Conservation (phyloP, 164 flowering plant genomes). For the Vitis riparia region DNA sequence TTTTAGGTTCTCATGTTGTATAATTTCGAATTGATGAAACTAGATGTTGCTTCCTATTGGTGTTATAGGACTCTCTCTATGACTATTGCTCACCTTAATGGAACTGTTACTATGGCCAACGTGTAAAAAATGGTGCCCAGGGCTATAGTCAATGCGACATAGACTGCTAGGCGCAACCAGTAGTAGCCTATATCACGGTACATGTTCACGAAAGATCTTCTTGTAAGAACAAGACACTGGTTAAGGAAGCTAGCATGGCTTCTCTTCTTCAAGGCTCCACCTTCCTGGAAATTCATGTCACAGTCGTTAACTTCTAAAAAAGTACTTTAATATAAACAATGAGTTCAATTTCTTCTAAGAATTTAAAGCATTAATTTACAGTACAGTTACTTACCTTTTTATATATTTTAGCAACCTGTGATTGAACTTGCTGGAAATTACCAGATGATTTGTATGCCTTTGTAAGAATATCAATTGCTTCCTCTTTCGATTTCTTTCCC, state of each 20-base stretch:
- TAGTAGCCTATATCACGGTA: conserved; percentile 42
- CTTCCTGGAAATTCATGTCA: background rate
- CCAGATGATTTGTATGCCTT: conserved; percentile 27
- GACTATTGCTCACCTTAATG: conserved; percentile 31
- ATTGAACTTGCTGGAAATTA: conserved; percentile 12
- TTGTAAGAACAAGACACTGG: conserved; percentile 32
- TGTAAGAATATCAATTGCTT: conserved; percentile 25
- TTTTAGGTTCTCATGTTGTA: no score
- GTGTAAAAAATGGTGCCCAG: conserved; percentile 36
- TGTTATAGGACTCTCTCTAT: no score
- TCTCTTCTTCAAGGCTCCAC: conserved; percentile 9
- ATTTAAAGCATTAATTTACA: no score
- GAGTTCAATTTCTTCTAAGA: background rate
- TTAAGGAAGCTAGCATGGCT: conserved; percentile 35
- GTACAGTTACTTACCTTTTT: conserved; percentile 12
- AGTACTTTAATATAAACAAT: background rate
- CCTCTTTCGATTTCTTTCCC: conserved; percentile 16
- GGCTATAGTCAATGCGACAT: conserved; percentile 30
- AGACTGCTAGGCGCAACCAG: conserved; percentile 39
- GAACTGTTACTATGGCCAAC: conserved; percentile 28
- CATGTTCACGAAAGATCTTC: conserved; percentile 45
- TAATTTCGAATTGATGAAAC: no score
- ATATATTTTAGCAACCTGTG: conserved; percentile 17
- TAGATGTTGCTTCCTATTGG: no score
- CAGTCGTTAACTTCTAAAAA: background rate